Conservation (phyloP, 1,284 basidiomycete species). For the Microbotryum violaceum region DNA sequence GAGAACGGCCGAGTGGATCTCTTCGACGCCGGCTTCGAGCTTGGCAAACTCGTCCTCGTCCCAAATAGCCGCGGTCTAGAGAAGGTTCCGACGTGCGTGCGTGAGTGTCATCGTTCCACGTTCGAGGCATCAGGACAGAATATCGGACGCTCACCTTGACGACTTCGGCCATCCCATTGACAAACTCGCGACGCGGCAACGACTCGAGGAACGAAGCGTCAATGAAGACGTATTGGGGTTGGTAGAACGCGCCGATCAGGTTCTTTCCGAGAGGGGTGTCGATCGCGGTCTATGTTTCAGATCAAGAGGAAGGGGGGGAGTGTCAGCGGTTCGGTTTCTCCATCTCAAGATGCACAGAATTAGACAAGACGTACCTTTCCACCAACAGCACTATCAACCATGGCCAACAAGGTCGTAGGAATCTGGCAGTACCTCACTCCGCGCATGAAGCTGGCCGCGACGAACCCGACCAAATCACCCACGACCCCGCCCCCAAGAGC, state of each 20-base stretch:
- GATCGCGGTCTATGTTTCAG: conserved; percentile 63
- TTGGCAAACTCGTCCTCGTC: conserved; percentile 75
- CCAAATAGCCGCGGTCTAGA: conserved; percentile 91
- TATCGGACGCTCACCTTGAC: conserved; percentile 63
- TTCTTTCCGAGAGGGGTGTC: conserved; percentile 97
- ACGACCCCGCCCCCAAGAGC: conserved; percentile 96
- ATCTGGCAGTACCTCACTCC: conserved; percentile 91
- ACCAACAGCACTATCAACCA: conserved; percentile 97
- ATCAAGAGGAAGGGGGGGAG: not conserved
- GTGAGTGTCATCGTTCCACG: not conserved
- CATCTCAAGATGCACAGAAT: too few relatives aligned
- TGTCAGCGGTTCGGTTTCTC: not conserved
- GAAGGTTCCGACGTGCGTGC: not conserved
- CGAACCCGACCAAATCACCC: conserved; percentile 88
- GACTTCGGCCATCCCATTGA: conserved; percentile 98
- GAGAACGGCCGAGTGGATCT: conserved; percentile 75
- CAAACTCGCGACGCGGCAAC: conserved; percentile 84
- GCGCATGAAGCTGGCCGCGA: conserved; percentile 95
- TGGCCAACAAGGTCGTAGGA: conserved; percentile 90
- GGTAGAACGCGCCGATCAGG: conserved; percentile 96
- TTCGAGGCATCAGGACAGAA: not conserved
- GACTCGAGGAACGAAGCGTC: conserved; percentile 93
- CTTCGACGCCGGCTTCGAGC: conserved; percentile 72
- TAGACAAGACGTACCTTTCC: conserved; percentile 55
- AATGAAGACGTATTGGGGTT: conserved; percentile 94